A percentile compares a stretch with the other conserved stretches of the same genome.
phyloP scores from a whole-genome alignment of 352 stramenopile genomes.

The Blastocystis sp. region DNA sequence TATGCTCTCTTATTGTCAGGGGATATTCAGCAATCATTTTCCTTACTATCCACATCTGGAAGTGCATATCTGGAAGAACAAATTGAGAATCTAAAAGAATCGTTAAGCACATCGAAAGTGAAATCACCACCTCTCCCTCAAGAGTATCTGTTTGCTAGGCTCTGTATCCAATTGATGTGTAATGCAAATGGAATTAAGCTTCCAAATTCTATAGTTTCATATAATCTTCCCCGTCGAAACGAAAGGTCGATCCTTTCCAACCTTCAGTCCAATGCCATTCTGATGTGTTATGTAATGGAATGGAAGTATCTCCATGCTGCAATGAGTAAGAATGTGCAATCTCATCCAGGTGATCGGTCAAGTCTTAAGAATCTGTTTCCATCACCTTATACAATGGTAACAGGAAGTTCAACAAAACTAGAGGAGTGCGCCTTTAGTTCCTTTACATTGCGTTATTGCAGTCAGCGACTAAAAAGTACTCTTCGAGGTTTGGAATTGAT shows the following conservation, averaged over 20 bases:
- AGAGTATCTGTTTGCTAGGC: constrained; percentile 37
- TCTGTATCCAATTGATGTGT: constrained; percentile 45
- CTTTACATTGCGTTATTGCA: neutral
- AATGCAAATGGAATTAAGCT: neutral
- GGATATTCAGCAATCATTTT: neutral
- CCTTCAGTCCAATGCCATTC: neutral
- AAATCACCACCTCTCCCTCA: neutral
- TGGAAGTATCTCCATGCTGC: constrained; percentile 18
- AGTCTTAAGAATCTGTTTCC: neutral
- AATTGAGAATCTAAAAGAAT: neutral
- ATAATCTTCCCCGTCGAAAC: neutral
- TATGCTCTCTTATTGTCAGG: constrained; percentile 10
- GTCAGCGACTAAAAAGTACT: neutral
- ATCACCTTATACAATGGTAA: neutral
- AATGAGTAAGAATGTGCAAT: neutral
- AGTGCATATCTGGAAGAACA: constrained; percentile 16
- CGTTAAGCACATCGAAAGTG: neutral
- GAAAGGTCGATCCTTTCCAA: neutral
- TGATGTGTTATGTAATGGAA: neutral
- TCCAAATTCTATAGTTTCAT: neutral
- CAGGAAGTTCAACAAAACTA: neutral
- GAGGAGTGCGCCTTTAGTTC: constrained; percentile 3
- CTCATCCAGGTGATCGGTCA: neutral
- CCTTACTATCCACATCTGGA: neutral
- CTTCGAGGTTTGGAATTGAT: constrained; percentile 13